Conservation (phyloP, 768 basidiomycete genomes). For the Saitozyma sp. region DNA sequence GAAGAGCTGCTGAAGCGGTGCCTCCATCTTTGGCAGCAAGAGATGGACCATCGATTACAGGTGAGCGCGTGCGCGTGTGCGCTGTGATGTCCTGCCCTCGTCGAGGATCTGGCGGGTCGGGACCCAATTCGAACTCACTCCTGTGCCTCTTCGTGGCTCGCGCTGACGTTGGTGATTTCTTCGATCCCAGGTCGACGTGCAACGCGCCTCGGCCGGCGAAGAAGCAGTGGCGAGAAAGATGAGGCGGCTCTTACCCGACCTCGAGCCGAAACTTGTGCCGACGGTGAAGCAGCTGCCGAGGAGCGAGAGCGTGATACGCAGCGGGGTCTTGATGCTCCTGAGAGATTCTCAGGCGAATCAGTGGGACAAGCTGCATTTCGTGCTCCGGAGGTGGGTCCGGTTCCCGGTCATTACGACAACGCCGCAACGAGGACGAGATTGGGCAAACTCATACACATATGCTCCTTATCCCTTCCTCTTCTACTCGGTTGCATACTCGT, state of each 20-base stretch:
- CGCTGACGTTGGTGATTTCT: too few relatives aligned
- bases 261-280: constrained; percentile 42
- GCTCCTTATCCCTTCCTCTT: background rate
- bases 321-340: constrained; percentile 76
- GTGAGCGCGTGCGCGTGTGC: constrained; percentile 55
- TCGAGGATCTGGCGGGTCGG: too few relatives aligned
- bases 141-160: too few relatives aligned
- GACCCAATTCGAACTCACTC: background rate
- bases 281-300: constrained; percentile 63
- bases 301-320: constrained; percentile 81
- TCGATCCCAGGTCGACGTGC: constrained; percentile 64
- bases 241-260: constrained; percentile 31
- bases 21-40: constrained; percentile 78
- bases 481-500: background rate
- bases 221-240: constrained; percentile 55
- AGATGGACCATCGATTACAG: constrained; percentile 72
- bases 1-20: constrained; percentile 64
- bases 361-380: constrained; percentile 86
- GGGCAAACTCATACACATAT: too few relatives aligned
- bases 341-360: constrained; percentile 73
- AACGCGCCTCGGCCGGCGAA: constrained; percentile 66
- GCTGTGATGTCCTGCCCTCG: too few relatives aligned
- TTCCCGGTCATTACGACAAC: background rate
- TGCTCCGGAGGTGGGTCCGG: constrained; percentile 69
- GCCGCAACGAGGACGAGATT: too few relatives aligned